Conservation (phyloP, 768 basidiomycete genomes). For the Cystobasidium tubakii region DNA sequence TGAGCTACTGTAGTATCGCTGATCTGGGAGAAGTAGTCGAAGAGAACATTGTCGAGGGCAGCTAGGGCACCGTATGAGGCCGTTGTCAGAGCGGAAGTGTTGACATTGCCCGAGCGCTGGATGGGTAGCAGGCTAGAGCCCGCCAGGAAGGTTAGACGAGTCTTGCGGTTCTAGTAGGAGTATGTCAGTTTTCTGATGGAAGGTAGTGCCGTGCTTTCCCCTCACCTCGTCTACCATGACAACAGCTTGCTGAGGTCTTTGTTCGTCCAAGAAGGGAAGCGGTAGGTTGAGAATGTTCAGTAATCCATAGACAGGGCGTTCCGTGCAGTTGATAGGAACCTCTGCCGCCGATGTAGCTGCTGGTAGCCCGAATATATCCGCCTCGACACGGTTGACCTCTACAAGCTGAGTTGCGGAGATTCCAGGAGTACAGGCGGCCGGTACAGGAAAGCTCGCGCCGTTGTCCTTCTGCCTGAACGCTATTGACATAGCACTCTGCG, state of each 20-base stretch:
- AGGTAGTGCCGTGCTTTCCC: too few relatives aligned
- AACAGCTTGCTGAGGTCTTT: slow-evolving; percentile 9
- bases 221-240: slow-evolving; percentile 9
- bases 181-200: too few relatives aligned
- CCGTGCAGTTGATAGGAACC: not conserved
- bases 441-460: slow-evolving; percentile 24
- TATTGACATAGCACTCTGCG: not conserved
- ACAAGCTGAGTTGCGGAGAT: not conserved
- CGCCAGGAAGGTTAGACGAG: slow-evolving; percentile 7
- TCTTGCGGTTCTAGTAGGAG: slow-evolving; percentile 18
- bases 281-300: slow-evolving; percentile 7
- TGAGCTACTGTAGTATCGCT: not conserved
- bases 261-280: not conserved
- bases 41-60: slow-evolving; percentile 7
- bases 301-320: slow-evolving; percentile 18
- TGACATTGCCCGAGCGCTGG: not conserved
- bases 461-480: not conserved
- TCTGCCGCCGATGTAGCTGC: not conserved
- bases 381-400: not conserved
- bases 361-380: slow-evolving; percentile 5
- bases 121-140: not conserved
- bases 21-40: not conserved
- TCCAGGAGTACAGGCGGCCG: slow-evolving; percentile 3
- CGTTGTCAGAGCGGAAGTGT: not conserved
- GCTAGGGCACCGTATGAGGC: slow-evolving; percentile 1